Base-by-base conservation (phyloP, 2,329 filamentous ascomycete genomes). In the Rachicladosporium sp. region DNA sequence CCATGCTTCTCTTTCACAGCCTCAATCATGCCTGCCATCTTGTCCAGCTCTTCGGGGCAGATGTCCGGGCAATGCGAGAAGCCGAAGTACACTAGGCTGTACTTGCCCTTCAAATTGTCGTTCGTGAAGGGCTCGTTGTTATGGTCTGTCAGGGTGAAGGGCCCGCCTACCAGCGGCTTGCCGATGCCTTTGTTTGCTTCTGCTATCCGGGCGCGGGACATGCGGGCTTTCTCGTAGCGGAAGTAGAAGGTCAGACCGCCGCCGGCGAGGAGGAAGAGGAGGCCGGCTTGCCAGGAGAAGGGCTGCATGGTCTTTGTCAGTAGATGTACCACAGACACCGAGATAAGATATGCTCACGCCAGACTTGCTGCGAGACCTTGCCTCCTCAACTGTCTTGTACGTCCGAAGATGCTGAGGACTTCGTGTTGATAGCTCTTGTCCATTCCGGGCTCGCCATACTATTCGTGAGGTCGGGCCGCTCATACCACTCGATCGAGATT, bases 11-110 rank as follows among this genome's bases (percentile, higher is more conserved):
- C 61, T 31, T 65, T 63, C 32, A 79, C 72, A 43, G 68, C 68
- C 57, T 98, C 87, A 56, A 93, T 82, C 76, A 96, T 94, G 43
- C 73, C 72, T n/a, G 89, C 84, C 88, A 98, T 95, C 70, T 98
- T 98, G 68, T 98, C 91, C 53, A 98, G 80, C 66, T 98, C 91
- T 57, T 98, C 91, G 29, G 91, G 91, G 68, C 91, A 98, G 59
- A 98, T 98, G 60, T 98, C 91, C 15, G 91, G 91, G 61, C 91
- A 98, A 63, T 95, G 88, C 6, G 86, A 89, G 72, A 98, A 98
- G 55, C 91, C 91, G 60, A 98, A 98, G 68, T 98, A 98, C 30
- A 96, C 82, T 65, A 93, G 62, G 40, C 76, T 74, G 66, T 94
- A 91, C 62, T 82, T 84, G 39, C 91, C 91, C 69, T 81, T 82